Base-by-base conservation (phyloP, 305 asterid genomes). In the Plantago coronopus region DNA sequence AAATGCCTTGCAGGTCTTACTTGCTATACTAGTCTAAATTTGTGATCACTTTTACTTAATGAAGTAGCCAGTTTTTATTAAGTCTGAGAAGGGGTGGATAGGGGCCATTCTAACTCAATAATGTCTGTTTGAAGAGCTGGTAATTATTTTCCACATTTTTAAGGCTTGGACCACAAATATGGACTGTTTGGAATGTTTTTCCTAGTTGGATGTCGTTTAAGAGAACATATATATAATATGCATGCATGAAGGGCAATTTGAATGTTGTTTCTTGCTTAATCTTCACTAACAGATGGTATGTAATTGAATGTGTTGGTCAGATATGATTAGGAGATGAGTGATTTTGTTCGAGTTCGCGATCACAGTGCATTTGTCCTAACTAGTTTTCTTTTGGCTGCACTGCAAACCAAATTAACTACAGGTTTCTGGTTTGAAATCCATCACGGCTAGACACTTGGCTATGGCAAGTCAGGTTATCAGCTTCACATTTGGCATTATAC, bases 341-440 rank as follows among this genome's bases (percentile, higher is more conserved):
- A 69, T 51, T 54, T 18, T 48, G 43, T 62, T 49, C 48, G 53
- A 61, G 49, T 37, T 61, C 13, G 14, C 22, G 54, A n/a, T 45
- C 62, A 14, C 37, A 14, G 37, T 45, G 63, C 51, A 31, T 57
- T 62, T 14, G 62, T 59, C 63, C 51, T 47, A 48, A 45, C n/a
- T 22, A 13, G 46, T 59, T 47, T 29, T 67, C 17, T 54, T 65
- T 58, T 68, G 65, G 48, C 27, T 53, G 9, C 31, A 40, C 27
- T 53, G 9, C 31, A 40, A 61, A 64, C 43, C 47, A 65, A 70
- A 62, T 74, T 59, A 71, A 65, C 64, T 76, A 60, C 90, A 94
- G 99, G 99, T 94, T 61, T 89, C 99, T 75, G 99, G 97, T 73
- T 81, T 94, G 93, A 89, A 84, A 81, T 94, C 99, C 75, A 94